Conservation (phyloP, 495 filamentous ascomycete species). For the Glonium stellatum region DNA sequence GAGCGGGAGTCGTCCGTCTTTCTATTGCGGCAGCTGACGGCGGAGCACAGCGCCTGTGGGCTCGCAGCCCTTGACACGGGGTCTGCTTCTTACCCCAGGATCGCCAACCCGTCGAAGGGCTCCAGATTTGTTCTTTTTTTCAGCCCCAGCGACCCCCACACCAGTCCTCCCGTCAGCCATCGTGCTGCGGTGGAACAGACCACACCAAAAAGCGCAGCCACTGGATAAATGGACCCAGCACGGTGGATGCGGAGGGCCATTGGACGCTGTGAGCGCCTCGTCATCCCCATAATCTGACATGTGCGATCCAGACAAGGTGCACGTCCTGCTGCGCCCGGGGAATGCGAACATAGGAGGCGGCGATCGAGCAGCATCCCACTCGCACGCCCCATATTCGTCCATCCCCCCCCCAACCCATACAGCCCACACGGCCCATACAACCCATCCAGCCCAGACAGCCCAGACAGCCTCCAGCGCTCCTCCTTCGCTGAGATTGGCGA, state of each 20-base stretch:
- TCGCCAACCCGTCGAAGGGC: background rate
- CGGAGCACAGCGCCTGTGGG: background rate
- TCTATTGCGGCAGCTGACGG: background rate
- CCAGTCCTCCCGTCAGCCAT: conserved; percentile 8
- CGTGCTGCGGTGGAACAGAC: conserved; percentile 5
- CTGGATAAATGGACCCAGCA: conserved; percentile 8
- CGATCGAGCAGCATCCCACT: conserved; percentile 1
- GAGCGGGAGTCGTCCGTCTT: background rate
- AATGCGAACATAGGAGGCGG: background rate
- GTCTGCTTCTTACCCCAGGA: conserved; percentile 6
- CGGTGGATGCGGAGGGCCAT: background rate
- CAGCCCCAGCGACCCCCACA: conserved; percentile 6
- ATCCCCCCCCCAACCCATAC: too few species aligned
- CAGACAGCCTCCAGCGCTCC: too few species aligned
- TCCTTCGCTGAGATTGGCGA: background rate
- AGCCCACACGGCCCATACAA: background rate
- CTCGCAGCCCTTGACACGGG: background rate
- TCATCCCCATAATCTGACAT: conserved; percentile 11
- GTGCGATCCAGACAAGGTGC: conserved; percentile 8
- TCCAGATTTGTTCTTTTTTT: conserved; percentile 7
- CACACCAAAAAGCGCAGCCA: conserved; percentile 3
- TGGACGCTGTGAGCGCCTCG: background rate
- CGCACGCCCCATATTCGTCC: too few species aligned
- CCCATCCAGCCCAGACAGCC: background rate
- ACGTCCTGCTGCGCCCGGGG: background rate